Percentiles rank a stretch among this genome's conserved stretches.
These are phyloP conservation scores for Cryptococcus floricola DNA, from an alignment of 1,284 basidiomycete species.

Conservation along the genomic window DNA sequence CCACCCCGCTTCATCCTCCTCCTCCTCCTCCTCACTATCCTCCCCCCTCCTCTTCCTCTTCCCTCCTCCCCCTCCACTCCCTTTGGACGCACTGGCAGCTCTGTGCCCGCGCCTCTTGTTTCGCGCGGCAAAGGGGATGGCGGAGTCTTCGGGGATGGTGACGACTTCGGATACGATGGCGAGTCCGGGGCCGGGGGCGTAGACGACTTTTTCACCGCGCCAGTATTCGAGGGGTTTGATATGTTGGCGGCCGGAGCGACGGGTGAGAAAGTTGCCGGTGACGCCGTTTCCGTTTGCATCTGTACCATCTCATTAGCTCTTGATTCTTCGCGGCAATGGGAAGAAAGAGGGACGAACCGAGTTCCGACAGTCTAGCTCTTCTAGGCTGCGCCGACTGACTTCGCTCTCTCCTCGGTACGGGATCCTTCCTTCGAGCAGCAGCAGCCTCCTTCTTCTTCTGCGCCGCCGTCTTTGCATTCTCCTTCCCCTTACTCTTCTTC, in stretches of 20 bases:
- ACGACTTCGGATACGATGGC: conserved; percentile 79
- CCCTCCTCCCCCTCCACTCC: background rate
- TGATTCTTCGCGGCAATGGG: background rate
- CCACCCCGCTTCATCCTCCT: conserved; percentile 62
- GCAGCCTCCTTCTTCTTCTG: conserved; percentile 14
- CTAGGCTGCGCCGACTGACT: conserved; percentile 9
- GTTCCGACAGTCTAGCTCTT: conserved; percentile 22
- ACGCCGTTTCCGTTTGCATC: conserved; percentile 22
- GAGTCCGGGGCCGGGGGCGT: conserved; percentile 60
- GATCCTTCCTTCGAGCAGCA: background rate
- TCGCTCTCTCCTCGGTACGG: conserved; percentile 2
- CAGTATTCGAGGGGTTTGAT: conserved; percentile 83
- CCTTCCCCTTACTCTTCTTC: conserved; percentile 13
- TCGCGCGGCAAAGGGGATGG: conserved; percentile 56
- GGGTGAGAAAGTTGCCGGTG: conserved; percentile 57
- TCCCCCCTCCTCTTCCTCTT: conserved; percentile 30
- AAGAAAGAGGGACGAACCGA: conserved; percentile 6
- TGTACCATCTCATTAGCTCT: background rate
- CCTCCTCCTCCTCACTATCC: conserved; percentile 26
- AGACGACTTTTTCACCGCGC: conserved; percentile 87
- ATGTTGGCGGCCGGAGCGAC: conserved; percentile 68
- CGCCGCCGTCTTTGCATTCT: conserved; percentile 1
- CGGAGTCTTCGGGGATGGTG: conserved; percentile 60
- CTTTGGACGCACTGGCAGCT: background rate
- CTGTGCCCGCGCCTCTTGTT: conserved; percentile 40